A percentile compares a stretch with the other conserved stretches of the same genome.
Conservation (phyloP, 106 monocot species). For the Xerophyta viscosa region DNA sequence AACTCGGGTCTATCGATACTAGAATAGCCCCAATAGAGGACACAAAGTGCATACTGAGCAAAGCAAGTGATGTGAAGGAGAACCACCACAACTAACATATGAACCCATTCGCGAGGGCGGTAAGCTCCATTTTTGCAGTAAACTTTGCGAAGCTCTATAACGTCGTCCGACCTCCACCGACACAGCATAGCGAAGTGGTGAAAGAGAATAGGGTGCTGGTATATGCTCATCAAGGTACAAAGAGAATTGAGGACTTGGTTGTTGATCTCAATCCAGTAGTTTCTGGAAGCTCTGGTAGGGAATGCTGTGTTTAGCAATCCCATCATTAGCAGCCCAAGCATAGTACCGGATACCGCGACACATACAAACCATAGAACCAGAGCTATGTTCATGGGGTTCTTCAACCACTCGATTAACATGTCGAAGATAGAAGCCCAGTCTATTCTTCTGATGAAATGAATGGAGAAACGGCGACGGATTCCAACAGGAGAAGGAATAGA, state of each 20-base stretch:
- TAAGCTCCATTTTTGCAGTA: conserved; percentile 49
- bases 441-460: conserved; percentile 21
- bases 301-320: conserved; percentile 54
- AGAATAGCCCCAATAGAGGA: conserved; percentile 21
- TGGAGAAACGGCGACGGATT: conserved; percentile 14
- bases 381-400: conserved; percentile 20
- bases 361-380: conserved; percentile 36
- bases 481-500: conserved; percentile 29
- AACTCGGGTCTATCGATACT: too few relatives aligned
- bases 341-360: conserved; percentile 20
- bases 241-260: conserved; percentile 89
- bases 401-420: conserved; percentile 12
- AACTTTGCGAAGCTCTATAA: conserved; percentile 27
- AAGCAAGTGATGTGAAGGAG: conserved; percentile 40
- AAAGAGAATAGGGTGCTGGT: conserved; percentile 61
- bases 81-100: conserved; percentile 28
- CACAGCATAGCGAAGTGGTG: conserved; percentile 53
- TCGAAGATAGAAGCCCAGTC: conserved; percentile 15
- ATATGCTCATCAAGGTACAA: conserved; percentile 85
- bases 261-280: conserved; percentile 57
- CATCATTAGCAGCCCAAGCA: conserved; percentile 45
- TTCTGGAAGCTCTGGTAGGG: conserved; percentile 26
- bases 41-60: conserved; percentile 31
- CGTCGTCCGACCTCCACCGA: conserved; percentile 38
- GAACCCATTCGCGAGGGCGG: conserved; percentile 25